Base-by-base conservation (phyloP, 2,329 filamentous ascomycete genomes). In the Pyrenophora teres region DNA sequence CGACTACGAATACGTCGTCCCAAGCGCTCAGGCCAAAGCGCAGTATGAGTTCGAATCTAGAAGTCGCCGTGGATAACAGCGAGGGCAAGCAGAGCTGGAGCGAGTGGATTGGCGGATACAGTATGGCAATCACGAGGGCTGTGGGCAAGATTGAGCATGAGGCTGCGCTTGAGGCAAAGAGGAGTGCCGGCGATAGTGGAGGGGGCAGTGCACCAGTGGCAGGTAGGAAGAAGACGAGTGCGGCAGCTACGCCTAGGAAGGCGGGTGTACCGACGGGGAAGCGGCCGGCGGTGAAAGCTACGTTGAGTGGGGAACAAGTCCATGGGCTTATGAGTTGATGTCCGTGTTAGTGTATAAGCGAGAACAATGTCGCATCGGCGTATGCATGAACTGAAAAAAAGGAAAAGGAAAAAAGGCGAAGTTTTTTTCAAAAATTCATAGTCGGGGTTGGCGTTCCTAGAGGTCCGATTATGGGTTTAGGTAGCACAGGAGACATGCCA, bases 21-120 rank as follows among this genome's bases (percentile, higher is more conserved):
- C 39, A 38, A 4, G 18, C 38, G 9, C 42, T 41, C 3, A 52
- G 50, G 9, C 54, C 52, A 0, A 41, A 46, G 8, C 54, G 53
- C 6, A 59, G 19, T 3, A 32, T 49, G 18, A 59, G 45, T 12
- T 54, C 58, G 5, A 61, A 50, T 3, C 35, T 61, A 46, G 62
- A 65, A n/a, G 52, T 63, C 6, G 47, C 42, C 2, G 57, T 48
- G 1, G 61, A 62, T 4, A 46, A 51, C 4, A 56, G 44, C 3
- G 57, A 48, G 0, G 61, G 60, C 0, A 66, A 67, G 43, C 59
- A 70, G 58, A 65, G 65, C 30, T 74, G 71, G 71, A 55, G 67
- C 6, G 71, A 74, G 43, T 74, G 70, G 70, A 71, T 74, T 43
- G 71, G 71, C 0, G 71, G 70, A 13, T 74, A 74, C 45, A 73